Conservation (phyloP, 2,329 filamentous ascomycete genomes). For the Colletotrichum costaricense region DNA sequence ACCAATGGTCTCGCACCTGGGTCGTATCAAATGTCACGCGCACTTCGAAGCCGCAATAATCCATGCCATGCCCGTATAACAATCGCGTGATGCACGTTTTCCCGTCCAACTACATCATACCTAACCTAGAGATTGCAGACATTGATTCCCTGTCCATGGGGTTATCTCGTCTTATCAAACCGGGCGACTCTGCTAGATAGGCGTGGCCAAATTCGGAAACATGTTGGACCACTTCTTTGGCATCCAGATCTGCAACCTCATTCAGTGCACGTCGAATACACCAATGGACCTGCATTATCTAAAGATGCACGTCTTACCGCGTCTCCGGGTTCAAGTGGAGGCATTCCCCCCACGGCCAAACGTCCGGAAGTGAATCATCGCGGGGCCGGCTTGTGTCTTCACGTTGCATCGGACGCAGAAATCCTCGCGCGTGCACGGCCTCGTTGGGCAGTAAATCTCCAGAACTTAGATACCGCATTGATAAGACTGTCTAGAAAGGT, state of each 20-base stretch:
- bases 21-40: not conserved
- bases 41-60: too few species aligned
- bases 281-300: not conserved
- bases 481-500: not conserved
- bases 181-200: not conserved
- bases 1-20: not conserved
- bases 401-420: too few species aligned
- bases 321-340: not conserved
- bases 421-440: too few species aligned
- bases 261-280: not conserved
- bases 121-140: not conserved
- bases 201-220: not conserved
- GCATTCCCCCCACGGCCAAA: not conserved
- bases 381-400: too few species aligned
- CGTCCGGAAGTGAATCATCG: too few species aligned
- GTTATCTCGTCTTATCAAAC: not conserved
- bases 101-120: too few species aligned
- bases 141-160: not conserved
- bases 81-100: too few species aligned
- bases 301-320: not conserved
- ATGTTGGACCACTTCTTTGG: not conserved
- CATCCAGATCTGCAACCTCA: not conserved
- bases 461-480: not conserved
- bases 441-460: not conserved
- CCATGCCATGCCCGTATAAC: too few species aligned